phyloP scores from a whole-genome alignment of 2,329 filamentous ascomycete genomes.

The Tricladium varicosporioides region DNA sequence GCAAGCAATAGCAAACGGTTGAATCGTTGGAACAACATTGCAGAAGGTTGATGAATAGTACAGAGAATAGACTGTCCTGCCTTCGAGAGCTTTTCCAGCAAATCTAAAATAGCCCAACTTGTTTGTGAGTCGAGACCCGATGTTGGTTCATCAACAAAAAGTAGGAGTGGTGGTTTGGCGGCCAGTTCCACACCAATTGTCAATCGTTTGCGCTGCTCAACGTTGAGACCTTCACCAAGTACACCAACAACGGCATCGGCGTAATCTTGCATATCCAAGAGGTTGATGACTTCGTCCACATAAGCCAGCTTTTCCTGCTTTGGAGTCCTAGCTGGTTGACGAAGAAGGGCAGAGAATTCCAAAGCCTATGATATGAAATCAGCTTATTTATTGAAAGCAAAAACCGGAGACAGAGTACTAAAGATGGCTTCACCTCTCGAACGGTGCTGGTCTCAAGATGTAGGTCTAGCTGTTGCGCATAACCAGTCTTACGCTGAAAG shows the following conservation, averaged over 20 bases:
- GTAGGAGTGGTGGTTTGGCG: conserved; percentile 68
- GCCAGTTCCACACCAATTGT: conserved; percentile 94
- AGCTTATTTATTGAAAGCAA: not conserved
- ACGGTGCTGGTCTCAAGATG: conserved; percentile 82
- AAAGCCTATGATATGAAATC: conserved; percentile 55
- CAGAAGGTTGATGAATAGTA: conserved; percentile 91
- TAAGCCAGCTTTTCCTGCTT: conserved; percentile 78
- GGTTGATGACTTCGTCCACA: conserved; percentile 86
- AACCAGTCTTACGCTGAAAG: conserved; percentile 89
- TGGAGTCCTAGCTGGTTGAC: conserved; percentile 71
- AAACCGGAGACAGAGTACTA: not conserved
- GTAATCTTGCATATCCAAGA: conserved; percentile 86
- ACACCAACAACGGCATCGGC: conserved; percentile 89
- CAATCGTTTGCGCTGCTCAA: conserved; percentile 70
- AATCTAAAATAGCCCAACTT: conserved; percentile 81
- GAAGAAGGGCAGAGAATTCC: conserved; percentile 77
- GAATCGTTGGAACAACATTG: conserved; percentile 88
- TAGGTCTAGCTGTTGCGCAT: conserved; percentile 88
- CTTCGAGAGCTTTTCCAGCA: conserved; percentile 83
- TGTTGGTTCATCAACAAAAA: conserved; percentile 60
- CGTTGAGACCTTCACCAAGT: conserved; percentile 78
- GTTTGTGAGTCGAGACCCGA: conserved; percentile 90
- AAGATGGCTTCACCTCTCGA: conserved; percentile 46
- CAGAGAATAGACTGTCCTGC: conserved; percentile 86
- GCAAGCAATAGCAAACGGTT: conserved; percentile 75